Conservation (phyloP, 768 basidiomycete genomes). For the Suillus brevipes region DNA sequence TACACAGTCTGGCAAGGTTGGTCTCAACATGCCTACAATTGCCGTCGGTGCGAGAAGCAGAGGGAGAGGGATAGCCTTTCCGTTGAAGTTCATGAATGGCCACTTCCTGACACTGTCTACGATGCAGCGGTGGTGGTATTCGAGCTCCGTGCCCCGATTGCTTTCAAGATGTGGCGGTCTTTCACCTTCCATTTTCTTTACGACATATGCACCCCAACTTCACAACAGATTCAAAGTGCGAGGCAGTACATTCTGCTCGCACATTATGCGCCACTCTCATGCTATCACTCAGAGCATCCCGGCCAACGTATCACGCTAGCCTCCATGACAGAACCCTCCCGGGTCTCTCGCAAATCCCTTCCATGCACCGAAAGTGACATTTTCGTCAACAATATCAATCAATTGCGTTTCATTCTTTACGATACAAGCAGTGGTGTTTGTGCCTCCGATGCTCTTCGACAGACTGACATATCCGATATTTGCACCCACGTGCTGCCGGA, state of each 20-base stretch:
- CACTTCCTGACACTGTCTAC: conserved; percentile 34
- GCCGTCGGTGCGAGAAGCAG: conserved; percentile 29
- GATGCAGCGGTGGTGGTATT: conserved; percentile 37
- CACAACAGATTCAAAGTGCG: neutral
- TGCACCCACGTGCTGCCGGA: conserved; percentile 35
- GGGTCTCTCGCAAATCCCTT: conserved; percentile 19
- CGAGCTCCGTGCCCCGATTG: conserved; percentile 38
- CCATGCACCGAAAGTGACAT: conserved; percentile 21
- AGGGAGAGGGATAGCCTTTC: conserved; percentile 16
- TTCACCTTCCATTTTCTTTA: conserved; percentile 38
- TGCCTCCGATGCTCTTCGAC: conserved; percentile 15
- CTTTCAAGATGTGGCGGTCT: conserved; percentile 43
- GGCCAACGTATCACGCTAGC: conserved; percentile 36
- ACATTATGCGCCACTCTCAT: neutral
- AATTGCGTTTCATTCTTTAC: conserved; percentile 29
- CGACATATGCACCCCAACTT: conserved; percentile 30
- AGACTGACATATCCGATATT: conserved; percentile 12
- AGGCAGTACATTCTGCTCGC: conserved; percentile 8
- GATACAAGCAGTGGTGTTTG: conserved; percentile 20
- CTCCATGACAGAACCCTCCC: conserved; percentile 36
- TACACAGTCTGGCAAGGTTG: neutral
- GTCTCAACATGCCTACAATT: neutral
- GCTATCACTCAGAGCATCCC: conserved; percentile 3
- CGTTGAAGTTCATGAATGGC: conserved; percentile 46
- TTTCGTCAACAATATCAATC: conserved; percentile 27